Conservation (phyloP, 176 grass and related monocot genomes). For the Bromus sterilis region DNA sequence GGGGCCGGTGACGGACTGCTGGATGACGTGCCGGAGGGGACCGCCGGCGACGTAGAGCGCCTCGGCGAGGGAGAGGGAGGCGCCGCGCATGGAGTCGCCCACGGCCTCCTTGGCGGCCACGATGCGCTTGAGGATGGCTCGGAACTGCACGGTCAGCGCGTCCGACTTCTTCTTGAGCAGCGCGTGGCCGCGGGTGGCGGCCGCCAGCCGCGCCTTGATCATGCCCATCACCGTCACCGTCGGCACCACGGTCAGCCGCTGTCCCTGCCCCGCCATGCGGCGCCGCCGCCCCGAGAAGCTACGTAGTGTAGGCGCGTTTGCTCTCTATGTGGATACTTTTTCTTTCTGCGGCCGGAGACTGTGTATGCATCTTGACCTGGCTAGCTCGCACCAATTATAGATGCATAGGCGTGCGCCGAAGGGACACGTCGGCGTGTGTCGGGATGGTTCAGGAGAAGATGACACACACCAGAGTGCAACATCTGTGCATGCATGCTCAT, state of each 20-base stretch:
- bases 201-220: slow-evolving; percentile 65
- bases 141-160: slow-evolving; percentile 65
- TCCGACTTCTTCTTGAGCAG: slow-evolving; percentile 96
- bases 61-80: slow-evolving; percentile 72
- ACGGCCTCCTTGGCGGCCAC: slow-evolving; percentile 70
- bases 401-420: background rate
- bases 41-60: slow-evolving; percentile 59
- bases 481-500: background rate
- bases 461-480: slow-evolving; percentile 1
- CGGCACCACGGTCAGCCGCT: slow-evolving; percentile 67
- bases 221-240: slow-evolving; percentile 70
- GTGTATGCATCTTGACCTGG: background rate
- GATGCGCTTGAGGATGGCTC: slow-evolving; percentile 61
- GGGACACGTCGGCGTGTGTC: background rate
- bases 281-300: background rate
- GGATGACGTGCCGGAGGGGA: slow-evolving; percentile 44
- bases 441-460: slow-evolving; percentile 11
- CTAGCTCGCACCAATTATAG: background rate
- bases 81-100: slow-evolving; percentile 61
- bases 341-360: background rate
- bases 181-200: slow-evolving; percentile 61
- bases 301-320: background rate
- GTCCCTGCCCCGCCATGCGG: slow-evolving; percentile 50
- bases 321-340: background rate
- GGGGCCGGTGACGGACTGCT: slow-evolving; percentile 46